Conservation (phyloP, 2,329 filamentous ascomycete genomes). For the Ilyonectria destructans region DNA sequence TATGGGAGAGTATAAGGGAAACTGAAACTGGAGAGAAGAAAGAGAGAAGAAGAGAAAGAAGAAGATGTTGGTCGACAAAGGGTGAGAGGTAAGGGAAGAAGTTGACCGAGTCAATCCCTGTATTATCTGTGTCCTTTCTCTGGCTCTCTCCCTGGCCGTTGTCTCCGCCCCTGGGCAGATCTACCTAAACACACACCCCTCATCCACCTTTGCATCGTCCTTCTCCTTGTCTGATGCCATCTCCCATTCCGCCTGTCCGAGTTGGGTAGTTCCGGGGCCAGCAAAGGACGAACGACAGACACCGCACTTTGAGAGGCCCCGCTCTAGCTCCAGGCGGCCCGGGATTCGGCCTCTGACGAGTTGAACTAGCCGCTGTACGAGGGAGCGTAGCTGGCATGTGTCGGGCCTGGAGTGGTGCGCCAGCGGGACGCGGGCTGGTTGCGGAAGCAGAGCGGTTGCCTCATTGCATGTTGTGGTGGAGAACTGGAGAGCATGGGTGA, state of each 20-base stretch:
- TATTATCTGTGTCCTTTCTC: neutral
- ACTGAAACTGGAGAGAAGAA: neutral
- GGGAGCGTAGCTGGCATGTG: slow-evolving; percentile 37
- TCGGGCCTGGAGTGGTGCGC: slow-evolving; percentile 40
- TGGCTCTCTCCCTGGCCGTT: neutral
- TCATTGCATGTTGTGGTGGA: slow-evolving; percentile 16
- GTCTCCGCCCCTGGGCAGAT: neutral
- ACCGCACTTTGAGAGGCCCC: slow-evolving; percentile 11
- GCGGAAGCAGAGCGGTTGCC: slow-evolving; percentile 26
- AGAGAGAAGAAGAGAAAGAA: slow-evolving; percentile 2
- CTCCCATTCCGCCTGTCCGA: slow-evolving; percentile 16
- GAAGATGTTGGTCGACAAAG: neutral
- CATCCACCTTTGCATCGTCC: neutral
- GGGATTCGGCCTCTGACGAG: slow-evolving; percentile 11
- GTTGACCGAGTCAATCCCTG: slow-evolving; percentile 2
- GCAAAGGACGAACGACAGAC: slow-evolving; percentile 10
- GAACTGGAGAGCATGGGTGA: slow-evolving; percentile 8
- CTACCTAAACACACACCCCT: slow-evolving; percentile 12
- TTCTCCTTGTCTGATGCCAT: slow-evolving; percentile 7
- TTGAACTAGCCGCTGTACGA: neutral
- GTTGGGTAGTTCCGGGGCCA: slow-evolving; percentile 21
- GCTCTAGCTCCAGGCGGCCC: slow-evolving; percentile 1
- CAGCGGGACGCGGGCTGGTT: slow-evolving; percentile 23
- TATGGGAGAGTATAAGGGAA: neutral
- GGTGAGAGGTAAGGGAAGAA: neutral